Evolutionary conservation across 352 stramenopile genomes (phyloP).

Genomic region (Pythium monospermum): DNA sequence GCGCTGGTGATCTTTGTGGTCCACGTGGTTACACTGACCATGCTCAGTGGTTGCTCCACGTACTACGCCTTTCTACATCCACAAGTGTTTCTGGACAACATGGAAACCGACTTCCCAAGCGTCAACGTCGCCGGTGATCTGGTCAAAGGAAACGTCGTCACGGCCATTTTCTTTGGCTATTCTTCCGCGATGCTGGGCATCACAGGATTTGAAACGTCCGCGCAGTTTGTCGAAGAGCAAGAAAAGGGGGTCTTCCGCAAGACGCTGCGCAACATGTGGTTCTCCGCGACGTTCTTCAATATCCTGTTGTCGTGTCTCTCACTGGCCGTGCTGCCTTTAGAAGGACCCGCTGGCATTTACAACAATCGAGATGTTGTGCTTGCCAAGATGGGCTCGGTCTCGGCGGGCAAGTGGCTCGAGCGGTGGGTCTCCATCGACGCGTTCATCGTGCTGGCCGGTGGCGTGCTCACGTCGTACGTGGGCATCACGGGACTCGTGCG

Average conservation of each 20-base stretch:
- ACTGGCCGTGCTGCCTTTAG: constrained; percentile 56
- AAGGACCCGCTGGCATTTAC: constrained; percentile 34
- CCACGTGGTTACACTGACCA: constrained; percentile 55
- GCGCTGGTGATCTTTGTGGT: constrained; percentile 68
- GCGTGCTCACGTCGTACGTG: constrained; percentile 75
- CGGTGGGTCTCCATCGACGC: constrained; percentile 62
- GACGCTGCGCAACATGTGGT: constrained; percentile 66
- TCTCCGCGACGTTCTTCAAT: constrained; percentile 73
- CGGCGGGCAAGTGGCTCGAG: constrained; percentile 31
- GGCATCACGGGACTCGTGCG: constrained; percentile 66
- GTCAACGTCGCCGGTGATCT: constrained; percentile 37
- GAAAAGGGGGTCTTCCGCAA: constrained; percentile 58
- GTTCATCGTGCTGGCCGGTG: constrained; percentile 72
- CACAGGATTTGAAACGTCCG: constrained; percentile 79
- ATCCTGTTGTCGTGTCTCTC: constrained; percentile 57
- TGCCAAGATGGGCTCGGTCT: constrained; percentile 45
- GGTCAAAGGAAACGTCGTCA: constrained; percentile 26
- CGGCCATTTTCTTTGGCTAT: constrained; percentile 58
- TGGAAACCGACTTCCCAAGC: constrained; percentile 42
- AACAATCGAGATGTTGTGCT: constrained; percentile 51
- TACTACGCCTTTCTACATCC: constrained; percentile 44
- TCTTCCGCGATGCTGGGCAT: constrained; percentile 75
- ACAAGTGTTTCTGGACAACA: constrained; percentile 48
- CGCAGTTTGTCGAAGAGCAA: constrained; percentile 84
- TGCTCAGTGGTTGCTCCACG: constrained; percentile 35